A percentile compares a stretch with the other conserved stretches of the same genome.
phyloP scores from a whole-genome alignment of 345 rosid species.

The Populus nigra region DNA sequence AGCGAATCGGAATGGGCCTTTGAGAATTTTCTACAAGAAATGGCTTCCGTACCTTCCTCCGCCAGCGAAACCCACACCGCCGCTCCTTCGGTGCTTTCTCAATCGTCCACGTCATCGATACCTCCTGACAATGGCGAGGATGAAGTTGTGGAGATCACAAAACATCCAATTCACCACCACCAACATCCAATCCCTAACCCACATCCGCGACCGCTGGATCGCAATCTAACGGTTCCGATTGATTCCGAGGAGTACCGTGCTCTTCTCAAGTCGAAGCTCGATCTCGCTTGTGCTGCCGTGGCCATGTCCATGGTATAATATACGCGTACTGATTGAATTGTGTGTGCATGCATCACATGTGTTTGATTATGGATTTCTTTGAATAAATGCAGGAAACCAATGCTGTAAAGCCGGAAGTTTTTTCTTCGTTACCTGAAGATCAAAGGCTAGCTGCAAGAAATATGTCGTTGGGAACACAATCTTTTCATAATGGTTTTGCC shows the following conservation, averaged over 20 bases:
- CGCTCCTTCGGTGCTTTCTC: slow-evolving; percentile 31
- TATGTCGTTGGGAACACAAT: slow-evolving; percentile 36
- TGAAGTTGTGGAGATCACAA: slow-evolving; percentile 46
- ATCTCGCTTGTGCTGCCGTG: slow-evolving; percentile 74
- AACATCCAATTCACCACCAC: slow-evolving; percentile 17
- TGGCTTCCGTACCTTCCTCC: slow-evolving; percentile 31
- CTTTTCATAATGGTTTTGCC: slow-evolving; percentile 33
- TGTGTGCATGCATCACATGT: neutral
- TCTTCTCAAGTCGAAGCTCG: slow-evolving; percentile 60
- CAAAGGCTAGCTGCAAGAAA: slow-evolving; percentile 25
- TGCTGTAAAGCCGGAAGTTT: slow-evolving; percentile 54
- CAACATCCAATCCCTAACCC: slow-evolving; percentile 20
- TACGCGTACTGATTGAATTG: neutral
- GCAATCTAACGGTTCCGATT: slow-evolving; percentile 28
- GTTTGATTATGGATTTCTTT: neutral
- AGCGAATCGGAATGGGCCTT: slow-evolving; percentile 77
- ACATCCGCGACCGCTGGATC: slow-evolving; percentile 25
- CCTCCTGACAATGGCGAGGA: slow-evolving; percentile 34
- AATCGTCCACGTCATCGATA: slow-evolving; percentile 38
- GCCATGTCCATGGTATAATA: slow-evolving; percentile 58
- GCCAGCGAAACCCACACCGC: slow-evolving; percentile 34
- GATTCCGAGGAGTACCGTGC: slow-evolving; percentile 51
- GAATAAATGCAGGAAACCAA: slow-evolving; percentile 36
- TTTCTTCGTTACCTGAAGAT: slow-evolving; percentile 36
- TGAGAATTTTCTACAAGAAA: slow-evolving; percentile 52